Conservation (phyloP, 106 monocot species). For the Apostasia shenzhenica region DNA sequence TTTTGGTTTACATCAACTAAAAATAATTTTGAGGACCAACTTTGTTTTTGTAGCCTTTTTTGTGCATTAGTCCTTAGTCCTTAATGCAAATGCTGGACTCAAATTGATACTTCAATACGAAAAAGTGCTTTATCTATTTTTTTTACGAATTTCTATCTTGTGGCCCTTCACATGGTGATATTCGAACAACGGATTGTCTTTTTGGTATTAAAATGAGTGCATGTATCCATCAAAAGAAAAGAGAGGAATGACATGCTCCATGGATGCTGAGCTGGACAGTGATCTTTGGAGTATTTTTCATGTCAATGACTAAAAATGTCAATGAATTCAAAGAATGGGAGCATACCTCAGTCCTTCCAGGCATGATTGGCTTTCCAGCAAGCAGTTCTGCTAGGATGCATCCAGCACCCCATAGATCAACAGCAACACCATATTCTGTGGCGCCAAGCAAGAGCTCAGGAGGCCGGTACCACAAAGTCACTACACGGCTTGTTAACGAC, state of each 20-base stretch:
- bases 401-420: constrained; percentile 85
- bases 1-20: neutral
- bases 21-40: neutral
- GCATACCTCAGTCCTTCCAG: constrained; percentile 83
- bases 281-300: neutral
- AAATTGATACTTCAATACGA: too few species aligned
- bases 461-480: constrained; percentile 85
- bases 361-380: constrained; percentile 75
- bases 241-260: too few species aligned
- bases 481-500: constrained; percentile 70
- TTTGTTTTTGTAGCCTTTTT: neutral
- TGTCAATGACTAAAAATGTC: neutral
- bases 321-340: neutral
- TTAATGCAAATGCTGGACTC: neutral
- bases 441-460: constrained; percentile 84
- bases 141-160: too few species aligned
- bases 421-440: constrained; percentile 54
- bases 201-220: too few species aligned
- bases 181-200: too few species aligned
- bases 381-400: constrained; percentile 87
- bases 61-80: neutral
- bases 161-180: too few species aligned
- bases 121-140: too few species aligned
- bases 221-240: too few species aligned
- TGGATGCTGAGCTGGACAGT: too few species aligned